Evolutionary conservation across 192 early-diverging fungal genomes (phyloP), one percentile per base, ranked within the genome.

Genomic region (Mortierella hygrophila): DNA sequence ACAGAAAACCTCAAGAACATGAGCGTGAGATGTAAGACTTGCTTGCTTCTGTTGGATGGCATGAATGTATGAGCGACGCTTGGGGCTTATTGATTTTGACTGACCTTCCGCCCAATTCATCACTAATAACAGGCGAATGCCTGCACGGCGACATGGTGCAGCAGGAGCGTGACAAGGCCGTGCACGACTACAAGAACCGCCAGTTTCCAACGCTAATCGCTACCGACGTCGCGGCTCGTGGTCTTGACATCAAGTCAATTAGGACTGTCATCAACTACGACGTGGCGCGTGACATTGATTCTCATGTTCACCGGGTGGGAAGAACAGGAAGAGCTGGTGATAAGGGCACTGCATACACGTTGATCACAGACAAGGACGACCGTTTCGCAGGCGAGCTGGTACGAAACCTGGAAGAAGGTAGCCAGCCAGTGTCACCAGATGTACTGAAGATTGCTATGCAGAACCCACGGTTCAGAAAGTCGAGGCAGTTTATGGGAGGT

Each of bases 101-200:
- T 32, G 60, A 65, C 3, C 13, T 21, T 21, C 49, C 32, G 1
- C 29, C 26, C 47, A 26, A 9, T 29, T 37, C 21, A 20, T 13
- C 29, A 65, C n/a, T 2, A 32, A 32, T 13, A 63, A 10, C 47
- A 89, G 88, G 91, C 68, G 89, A 85, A 32, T 89, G 93, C 15
- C 87, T 97, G 26, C 96, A 97, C 90, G 96, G 96, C 20, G 95
- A 96, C 84, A 85, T 97, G 90, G 72, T 89, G 35, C 96, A 97
- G 83, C 78, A 82, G 26, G 95, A 97, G 65, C 93, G 96, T 68
- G 95, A 97, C 71, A 90, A 90, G 41, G 93, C 95, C 13, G 75
- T 97, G 11, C 83, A 83, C 29, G 93, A 96, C 68, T 96, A 94
- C 85, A 95, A 94, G 75, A 70, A 78, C 9, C 92, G 86, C 11